Percentiles rank a stretch among this genome's conserved stretches.
Conservation (phyloP, 768 basidiomycete species). For the Termitomyces sp. region DNA sequence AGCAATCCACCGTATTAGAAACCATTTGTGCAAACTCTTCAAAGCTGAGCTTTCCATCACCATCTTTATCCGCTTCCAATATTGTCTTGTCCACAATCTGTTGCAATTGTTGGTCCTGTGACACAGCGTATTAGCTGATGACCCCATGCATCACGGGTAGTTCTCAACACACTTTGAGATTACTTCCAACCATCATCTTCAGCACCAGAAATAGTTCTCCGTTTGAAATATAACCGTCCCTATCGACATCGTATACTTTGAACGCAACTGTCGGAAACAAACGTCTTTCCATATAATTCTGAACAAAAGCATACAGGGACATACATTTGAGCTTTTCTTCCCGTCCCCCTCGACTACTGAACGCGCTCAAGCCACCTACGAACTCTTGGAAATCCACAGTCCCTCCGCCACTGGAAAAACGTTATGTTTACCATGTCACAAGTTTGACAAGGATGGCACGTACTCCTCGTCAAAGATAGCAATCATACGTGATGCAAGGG, state of each 20-base stretch:
- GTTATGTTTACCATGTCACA: slow-evolving; percentile 2
- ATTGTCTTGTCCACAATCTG: slow-evolving; percentile 99
- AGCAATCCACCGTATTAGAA: slow-evolving; percentile 75
- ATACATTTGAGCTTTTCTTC: slow-evolving; percentile 95
- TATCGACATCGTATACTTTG: slow-evolving; percentile 99
- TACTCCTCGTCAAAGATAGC: slow-evolving; percentile 99
- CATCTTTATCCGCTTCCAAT: slow-evolving; percentile 98
- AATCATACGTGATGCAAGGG: slow-evolving; percentile 94
- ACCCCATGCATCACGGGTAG: slow-evolving; percentile 10
- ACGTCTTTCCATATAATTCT: not conserved
- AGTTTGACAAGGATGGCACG: slow-evolving; percentile 26
- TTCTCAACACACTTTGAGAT: slow-evolving; percentile 68
- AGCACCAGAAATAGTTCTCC: slow-evolving; percentile 97
- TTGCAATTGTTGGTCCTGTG: slow-evolving; percentile 93
- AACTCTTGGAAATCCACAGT: slow-evolving; percentile 99
- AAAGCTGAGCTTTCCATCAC: slow-evolving; percentile 95
- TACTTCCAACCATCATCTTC: slow-evolving; percentile 99
- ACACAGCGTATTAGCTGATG: slow-evolving; percentile 1
- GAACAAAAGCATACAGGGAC: slow-evolving; percentile 23
- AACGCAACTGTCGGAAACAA: slow-evolving; percentile 71
- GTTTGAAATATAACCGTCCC: slow-evolving; percentile 96
- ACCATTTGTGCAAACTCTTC: slow-evolving; percentile 98
- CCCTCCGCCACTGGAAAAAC: slow-evolving; percentile 75
- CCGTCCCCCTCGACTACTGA: slow-evolving; percentile 92
- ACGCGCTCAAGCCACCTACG: slow-evolving; percentile 95